Percentiles rank a stretch among this genome's conserved stretches.
phyloP scores from a whole-genome alignment of 495 filamentous ascomycete genomes.

The Xylaria longipes region DNA sequence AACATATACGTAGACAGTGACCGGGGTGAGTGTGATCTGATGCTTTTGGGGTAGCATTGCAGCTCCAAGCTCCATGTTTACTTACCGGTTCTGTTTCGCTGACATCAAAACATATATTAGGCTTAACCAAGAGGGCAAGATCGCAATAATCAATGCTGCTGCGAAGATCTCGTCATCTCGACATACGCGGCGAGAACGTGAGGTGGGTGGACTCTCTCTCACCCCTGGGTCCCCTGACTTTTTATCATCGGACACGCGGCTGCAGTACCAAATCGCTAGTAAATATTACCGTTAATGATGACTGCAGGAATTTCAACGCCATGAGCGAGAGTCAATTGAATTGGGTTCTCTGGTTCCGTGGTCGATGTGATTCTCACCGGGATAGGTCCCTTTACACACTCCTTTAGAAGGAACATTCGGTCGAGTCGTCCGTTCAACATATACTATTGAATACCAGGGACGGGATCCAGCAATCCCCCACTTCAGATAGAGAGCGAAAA shows the following conservation, averaged over 20 bases:
- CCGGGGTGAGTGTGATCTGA: conserved; percentile 26
- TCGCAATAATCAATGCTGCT: conserved; percentile 17
- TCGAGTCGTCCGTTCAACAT: conserved; percentile 19
- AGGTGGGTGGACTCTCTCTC: not conserved
- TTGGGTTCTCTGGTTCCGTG: not conserved
- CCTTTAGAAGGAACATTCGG: not conserved
- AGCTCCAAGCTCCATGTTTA: conserved; percentile 25
- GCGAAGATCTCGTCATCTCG: not conserved
- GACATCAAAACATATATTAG: conserved; percentile 18
- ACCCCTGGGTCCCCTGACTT: not conserved
- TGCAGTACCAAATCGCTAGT: not conserved
- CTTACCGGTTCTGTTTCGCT: conserved; percentile 17
- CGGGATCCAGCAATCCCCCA: conserved; percentile 6
- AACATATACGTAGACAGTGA: conserved; percentile 12
- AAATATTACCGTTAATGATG: not conserved
- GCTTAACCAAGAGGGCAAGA: conserved; percentile 16
- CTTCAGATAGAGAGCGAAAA: conserved; percentile 2
- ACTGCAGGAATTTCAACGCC: not conserved
- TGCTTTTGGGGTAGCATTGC: conserved; percentile 26
- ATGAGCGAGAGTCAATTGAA: not conserved
- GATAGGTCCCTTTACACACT: not conserved
- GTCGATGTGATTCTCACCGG: not conserved
- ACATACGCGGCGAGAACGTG: not conserved
- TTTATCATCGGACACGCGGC: not conserved
- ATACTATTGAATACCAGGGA: conserved; percentile 5